These are phyloP conservation scores for Apiospora phragmitis DNA, from an alignment of 2,329 filamentous ascomycete species.

Conservation along the genomic window DNA sequence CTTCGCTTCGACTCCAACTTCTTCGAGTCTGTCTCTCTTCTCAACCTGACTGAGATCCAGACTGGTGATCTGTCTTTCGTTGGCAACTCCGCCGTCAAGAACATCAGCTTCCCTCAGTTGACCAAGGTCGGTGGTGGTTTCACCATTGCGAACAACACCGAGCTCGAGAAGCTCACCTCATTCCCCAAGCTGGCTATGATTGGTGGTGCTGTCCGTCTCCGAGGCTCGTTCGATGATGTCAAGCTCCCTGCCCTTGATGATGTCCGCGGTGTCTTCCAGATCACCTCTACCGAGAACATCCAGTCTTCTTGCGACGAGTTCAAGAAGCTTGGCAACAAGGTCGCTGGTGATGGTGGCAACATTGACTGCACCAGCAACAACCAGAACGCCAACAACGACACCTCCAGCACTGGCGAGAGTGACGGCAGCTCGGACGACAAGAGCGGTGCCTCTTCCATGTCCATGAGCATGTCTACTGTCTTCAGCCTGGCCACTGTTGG, in stretches of 20 bases:
- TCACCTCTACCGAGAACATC: constrained; percentile 67
- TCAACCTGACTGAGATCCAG: constrained; percentile 70
- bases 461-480: constrained; percentile 47
- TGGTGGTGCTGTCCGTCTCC: constrained; percentile 79
- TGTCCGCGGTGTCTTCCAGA: constrained; percentile 71
- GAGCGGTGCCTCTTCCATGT: constrained; percentile 45
- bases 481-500: constrained; percentile 49
- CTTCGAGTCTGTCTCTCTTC: constrained; percentile 59
- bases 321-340: constrained; percentile 41
- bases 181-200: constrained; percentile 71
- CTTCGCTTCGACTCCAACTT: constrained; percentile 83
- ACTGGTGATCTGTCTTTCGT: constrained; percentile 62
- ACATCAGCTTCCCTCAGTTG: constrained; percentile 74
- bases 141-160: constrained; percentile 85
- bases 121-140: constrained; percentile 74
- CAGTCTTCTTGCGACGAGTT: constrained; percentile 54
- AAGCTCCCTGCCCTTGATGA: constrained; percentile 65
- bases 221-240: constrained; percentile 78
- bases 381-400: constrained; percentile 52
- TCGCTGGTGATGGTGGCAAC: constrained; percentile 45
- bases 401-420: constrained; percentile 28
- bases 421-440: constrained; percentile 30
- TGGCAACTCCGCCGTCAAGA: constrained; percentile 63
- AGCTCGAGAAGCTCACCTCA: constrained; percentile 62
- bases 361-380: constrained; percentile 54